phyloP scores from a whole-genome alignment of 2,329 filamentous ascomycete species.

The Fusarium sp. region DNA sequence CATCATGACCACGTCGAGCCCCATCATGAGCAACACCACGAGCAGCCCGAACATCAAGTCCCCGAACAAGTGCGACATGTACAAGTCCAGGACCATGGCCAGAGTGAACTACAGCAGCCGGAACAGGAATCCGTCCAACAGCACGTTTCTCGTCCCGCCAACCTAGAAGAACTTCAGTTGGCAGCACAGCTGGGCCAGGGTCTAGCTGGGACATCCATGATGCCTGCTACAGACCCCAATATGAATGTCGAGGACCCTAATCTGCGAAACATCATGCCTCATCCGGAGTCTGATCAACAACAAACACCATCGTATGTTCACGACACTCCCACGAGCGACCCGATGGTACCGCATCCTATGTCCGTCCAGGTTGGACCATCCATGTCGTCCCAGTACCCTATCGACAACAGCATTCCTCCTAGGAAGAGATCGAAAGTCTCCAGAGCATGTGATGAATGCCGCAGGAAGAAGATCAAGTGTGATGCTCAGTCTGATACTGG shows the following conservation, averaged over 20 bases:
- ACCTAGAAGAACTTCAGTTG: constrained; percentile 67
- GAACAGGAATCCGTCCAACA: constrained; percentile 55
- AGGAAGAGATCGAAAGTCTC: constrained; percentile 88
- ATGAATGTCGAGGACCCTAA: constrained; percentile 57
- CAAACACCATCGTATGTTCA: constrained; percentile 53
- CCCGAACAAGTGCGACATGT: constrained; percentile 45
- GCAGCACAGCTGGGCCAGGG: constrained; percentile 68
- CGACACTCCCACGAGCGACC: constrained; percentile 51
- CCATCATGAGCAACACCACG: constrained; percentile 38
- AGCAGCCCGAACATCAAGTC: constrained; percentile 46
- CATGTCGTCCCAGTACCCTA: constrained; percentile 53
- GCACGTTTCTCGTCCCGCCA: constrained; percentile 56
- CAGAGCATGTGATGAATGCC: constrained; percentile 87
- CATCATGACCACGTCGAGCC: constrained; percentile 37
- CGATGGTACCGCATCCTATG: constrained; percentile 52
- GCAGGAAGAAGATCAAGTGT: constrained; percentile 90
- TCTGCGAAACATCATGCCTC: constrained; percentile 58
- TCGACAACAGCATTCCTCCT: constrained; percentile 71
- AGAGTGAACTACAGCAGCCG: constrained; percentile 45
- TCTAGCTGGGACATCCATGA: constrained; percentile 60
- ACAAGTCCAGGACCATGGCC: constrained; percentile 48
- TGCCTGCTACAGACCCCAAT: constrained; percentile 59
- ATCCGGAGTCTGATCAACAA: constrained; percentile 54
- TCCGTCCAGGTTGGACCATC: constrained; percentile 52
- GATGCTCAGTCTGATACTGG: constrained; percentile 81